Base-by-base conservation (phyloP, 2,329 filamentous ascomycete genomes). In the Cyclaneusma minus region DNA sequence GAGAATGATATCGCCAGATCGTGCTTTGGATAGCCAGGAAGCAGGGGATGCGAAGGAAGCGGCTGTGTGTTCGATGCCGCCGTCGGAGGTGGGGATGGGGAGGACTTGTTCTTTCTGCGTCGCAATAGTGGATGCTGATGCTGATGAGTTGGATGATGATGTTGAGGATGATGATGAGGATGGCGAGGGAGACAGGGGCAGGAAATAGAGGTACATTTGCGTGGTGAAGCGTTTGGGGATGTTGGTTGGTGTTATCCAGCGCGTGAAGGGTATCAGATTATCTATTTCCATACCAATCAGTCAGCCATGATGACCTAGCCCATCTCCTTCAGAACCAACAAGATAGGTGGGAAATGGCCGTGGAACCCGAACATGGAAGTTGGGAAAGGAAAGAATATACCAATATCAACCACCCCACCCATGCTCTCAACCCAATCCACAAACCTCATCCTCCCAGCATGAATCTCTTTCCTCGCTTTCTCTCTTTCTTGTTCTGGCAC, bases 161-260 rank as follows among this genome's bases (percentile, higher is more conserved):
- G 5, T 48, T 35, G 4, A 46, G 27, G 3, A 31, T 19, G n/a
- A 39, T 25, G 21, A 29, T 29, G 8, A 32, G 17, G 13, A 21
- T 12, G 13, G 21, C 24, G 11, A 22, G 11, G 9, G 32, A 35
- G 32, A 21, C 9, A 74, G 52, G 0, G 84, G 84, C 3, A 94
- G 62, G 50, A 91, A 75, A 52, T 93, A 93, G 7, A 95, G 50
- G 52, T 95, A 98, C 87, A 95, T 95, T 47, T 94, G 85, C 1
- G 87, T 94, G 0, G 80, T 82, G 54, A 91, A 98, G 23, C 89
- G 68, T 40, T 75, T 82, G 0, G 72, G 66, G 2, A 76, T 56
- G 34, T 67, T 70, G 1, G 59, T 51, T 0, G 87, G 87, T 3
- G 89, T 95, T 29, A 95, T 64, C 89, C 89, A 95, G 28, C 82